Base-by-base conservation (phyloP, 108 stramenopile genomes). In the Stephanodiscus triporus region DNA sequence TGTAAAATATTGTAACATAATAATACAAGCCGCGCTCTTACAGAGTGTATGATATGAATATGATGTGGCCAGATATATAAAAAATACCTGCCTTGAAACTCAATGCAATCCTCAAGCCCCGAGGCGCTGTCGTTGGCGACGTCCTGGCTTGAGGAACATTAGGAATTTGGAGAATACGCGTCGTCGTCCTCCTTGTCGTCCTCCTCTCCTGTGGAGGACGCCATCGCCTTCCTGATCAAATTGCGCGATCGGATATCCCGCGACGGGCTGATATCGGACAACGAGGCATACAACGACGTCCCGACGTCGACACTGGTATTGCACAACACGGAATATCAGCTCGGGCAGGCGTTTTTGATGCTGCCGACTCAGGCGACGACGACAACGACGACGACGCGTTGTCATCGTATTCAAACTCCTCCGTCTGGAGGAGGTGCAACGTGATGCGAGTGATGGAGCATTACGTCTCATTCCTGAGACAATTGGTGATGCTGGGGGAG, bases 231-330 rank as follows among this genome's bases (percentile, higher is more conserved):
- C 0, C 34, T 75, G 26, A 20, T 26, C 65, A 20, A 67, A 30
- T 8, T 75, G 5, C 74, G 65, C 47, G 37, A 36, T 10, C 55
- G 26, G 27, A 38, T 75, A 16, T 75, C 64, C 27, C n/a, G 20
- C 36, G 20, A 40, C 20, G 45, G 65, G 0, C 40, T 87, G 17
- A 86, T 93, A 67, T 93, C 92, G 6, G 56, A 63, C 36, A 93
- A 93, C 65, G 92, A 93, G 69, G 66, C 71, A 8, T 54, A 89
- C 20, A 87, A 88, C 36, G 92, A 93, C 61, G 72, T 91, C n/a
- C 63, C 74, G n/a, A 93, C 89, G 0, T 83, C 81, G 26, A 87
- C 86, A 38, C 32, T 93, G 16, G 76, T 82, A 43, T 86, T 89
- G 9, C 50, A 91, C 42, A 62, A 82, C 14, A 56, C 89, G 43